phyloP scores from a whole-genome alignment of 192 early-diverging fungal species.

The Coemansia sp. region DNA sequence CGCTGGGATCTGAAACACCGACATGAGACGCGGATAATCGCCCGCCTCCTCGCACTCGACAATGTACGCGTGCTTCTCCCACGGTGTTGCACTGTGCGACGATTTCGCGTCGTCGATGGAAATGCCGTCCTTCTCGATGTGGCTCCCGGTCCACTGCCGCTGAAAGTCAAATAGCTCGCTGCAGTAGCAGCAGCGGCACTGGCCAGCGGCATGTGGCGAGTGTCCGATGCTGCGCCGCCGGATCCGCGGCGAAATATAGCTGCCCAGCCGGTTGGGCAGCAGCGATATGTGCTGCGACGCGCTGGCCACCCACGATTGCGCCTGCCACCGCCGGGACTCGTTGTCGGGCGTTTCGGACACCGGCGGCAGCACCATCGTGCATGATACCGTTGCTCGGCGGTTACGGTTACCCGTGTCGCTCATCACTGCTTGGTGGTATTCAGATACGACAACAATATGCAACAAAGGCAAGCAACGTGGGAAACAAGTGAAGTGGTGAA shows the following conservation, averaged over 20 bases:
- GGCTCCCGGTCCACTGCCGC: background rate
- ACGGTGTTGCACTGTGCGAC: background rate
- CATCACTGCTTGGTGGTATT: background rate
- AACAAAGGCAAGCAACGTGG: background rate
- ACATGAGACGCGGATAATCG: constrained; percentile 41
- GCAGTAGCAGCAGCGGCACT: background rate
- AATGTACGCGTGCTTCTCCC: background rate
- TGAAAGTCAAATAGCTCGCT: constrained; percentile 1
- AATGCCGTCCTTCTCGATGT: background rate
- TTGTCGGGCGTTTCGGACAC: constrained; percentile 9
- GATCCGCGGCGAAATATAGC: constrained; percentile 2
- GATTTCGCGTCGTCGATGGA: background rate
- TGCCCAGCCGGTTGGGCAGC: constrained; percentile 21
- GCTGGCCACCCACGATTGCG: constrained; percentile 27
- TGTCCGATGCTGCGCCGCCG: constrained; percentile 3
- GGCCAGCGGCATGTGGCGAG: background rate
- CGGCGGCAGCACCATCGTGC: constrained; percentile 11
- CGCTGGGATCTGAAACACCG: constrained; percentile 55
- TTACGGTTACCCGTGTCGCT: background rate
- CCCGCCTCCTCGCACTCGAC: too few species aligned
- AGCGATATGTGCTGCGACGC: constrained; percentile 13
- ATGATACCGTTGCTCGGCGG: constrained; percentile 29
- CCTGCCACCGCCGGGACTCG: background rate
- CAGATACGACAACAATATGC: background rate
- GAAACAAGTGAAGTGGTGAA: too few species aligned